Percentiles rank a stretch among this genome's conserved stretches.
Evolutionary conservation across 2,329 filamentous ascomycete genomes (phyloP).

Genomic region (Aureobasidium melanogenum): DNA sequence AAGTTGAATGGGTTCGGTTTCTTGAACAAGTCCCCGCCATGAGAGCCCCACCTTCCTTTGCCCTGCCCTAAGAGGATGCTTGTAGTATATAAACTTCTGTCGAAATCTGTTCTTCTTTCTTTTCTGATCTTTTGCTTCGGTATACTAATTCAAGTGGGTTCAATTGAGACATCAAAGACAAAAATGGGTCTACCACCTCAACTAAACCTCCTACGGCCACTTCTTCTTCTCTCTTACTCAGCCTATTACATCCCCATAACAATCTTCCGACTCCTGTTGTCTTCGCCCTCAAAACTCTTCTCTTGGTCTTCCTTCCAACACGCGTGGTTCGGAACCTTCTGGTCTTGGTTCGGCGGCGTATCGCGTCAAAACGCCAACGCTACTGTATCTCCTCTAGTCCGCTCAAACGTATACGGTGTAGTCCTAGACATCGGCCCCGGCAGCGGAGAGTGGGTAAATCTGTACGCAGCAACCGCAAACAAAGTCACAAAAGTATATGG

Average conservation of each 20-base stretch:
- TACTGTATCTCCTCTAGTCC: slow-evolving; percentile 46
- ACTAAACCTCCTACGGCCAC: slow-evolving; percentile 24
- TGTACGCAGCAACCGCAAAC: slow-evolving; percentile 34
- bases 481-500: slow-evolving; percentile 45
- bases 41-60: background rate
- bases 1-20: background rate
- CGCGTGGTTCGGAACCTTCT: slow-evolving; percentile 55
- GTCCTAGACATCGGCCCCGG: slow-evolving; percentile 57
- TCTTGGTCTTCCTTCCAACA: slow-evolving; percentile 26
- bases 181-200: slow-evolving; percentile 1
- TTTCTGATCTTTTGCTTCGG: background rate
- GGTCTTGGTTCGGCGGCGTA: slow-evolving; percentile 45
- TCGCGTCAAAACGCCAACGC: slow-evolving; percentile 36
- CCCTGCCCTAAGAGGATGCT: background rate
- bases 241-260: slow-evolving; percentile 45
- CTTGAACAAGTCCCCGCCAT: background rate
- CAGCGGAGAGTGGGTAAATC: slow-evolving; percentile 50
- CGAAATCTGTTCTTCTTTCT: background rate
- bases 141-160: background rate
- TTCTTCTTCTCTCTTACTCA: slow-evolving; percentile 43
- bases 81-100: background rate
- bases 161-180: background rate
- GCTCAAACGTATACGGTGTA: slow-evolving; percentile 39
- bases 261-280: slow-evolving; percentile 32
- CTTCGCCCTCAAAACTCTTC: slow-evolving; percentile 19